Conservation (phyloP, 83 land plant genomes). For the Picea abies region DNA sequence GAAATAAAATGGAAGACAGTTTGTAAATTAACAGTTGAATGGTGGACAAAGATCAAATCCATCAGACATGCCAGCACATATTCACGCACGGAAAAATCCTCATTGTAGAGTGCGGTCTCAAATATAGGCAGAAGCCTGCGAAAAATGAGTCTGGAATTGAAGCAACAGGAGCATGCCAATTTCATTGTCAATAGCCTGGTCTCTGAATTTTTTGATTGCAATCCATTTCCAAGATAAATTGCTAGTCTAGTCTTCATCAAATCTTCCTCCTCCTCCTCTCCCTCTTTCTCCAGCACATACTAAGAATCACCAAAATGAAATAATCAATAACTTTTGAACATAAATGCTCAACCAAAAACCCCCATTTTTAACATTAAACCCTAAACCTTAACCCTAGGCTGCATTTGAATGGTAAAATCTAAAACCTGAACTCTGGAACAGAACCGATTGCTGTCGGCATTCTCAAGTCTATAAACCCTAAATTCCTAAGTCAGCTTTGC, state of each 20-base stretch:
- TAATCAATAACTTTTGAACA: not conserved
- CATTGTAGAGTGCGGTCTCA: slow-evolving; percentile 21
- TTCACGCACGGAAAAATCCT: slow-evolving; percentile 20
- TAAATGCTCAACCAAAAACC: not conserved
- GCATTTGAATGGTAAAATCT: not conserved
- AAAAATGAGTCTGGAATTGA: slow-evolving; percentile 19
- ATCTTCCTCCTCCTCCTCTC: not conserved
- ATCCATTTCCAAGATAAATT: slow-evolving; percentile 15
- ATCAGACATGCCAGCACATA: slow-evolving; percentile 21
- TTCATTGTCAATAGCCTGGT: slow-evolving; percentile 20
- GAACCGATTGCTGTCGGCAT: not conserved
- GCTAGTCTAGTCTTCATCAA: slow-evolving; percentile 20
- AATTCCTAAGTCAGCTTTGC: not conserved
- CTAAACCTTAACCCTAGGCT: not conserved
- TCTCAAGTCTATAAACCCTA: not conserved
- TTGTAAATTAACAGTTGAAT: slow-evolving; percentile 6
- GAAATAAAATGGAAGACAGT: slow-evolving; percentile 18
- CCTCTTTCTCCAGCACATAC: slow-evolving; percentile 11
- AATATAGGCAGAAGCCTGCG: slow-evolving; percentile 18
- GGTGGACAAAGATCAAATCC: slow-evolving; percentile 34
- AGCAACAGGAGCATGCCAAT: slow-evolving; percentile 27
- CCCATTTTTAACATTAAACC: not conserved
- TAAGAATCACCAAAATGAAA: not conserved
- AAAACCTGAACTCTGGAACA: not conserved
- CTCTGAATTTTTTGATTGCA: slow-evolving; percentile 21